Conservation (phyloP, 108 stramenopile genomes). For the Skeletonema grethae region DNA sequence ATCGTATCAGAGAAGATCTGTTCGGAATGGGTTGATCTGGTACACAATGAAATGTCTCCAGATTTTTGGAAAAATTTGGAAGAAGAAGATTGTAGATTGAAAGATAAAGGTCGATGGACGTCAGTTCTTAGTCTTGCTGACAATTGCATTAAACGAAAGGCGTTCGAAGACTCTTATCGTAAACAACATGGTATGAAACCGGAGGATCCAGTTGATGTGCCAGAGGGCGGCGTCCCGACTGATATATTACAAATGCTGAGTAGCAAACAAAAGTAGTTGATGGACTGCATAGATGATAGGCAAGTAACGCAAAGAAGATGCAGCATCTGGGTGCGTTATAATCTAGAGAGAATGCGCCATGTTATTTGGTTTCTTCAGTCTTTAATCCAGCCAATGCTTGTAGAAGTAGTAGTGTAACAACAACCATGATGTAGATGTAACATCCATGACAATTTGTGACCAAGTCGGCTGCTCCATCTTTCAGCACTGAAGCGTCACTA, state of each 20-base stretch:
- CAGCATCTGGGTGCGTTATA: too few relatives aligned
- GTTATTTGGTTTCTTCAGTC: too few relatives aligned
- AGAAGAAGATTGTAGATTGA: slow-evolving; percentile 17
- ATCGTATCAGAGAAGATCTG: slow-evolving; percentile 45
- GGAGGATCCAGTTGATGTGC: slow-evolving; percentile 21
- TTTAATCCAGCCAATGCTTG: too few relatives aligned
- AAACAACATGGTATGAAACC: slow-evolving; percentile 32
- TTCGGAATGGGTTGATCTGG: slow-evolving; percentile 50
- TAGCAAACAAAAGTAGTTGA: slow-evolving; percentile 7
- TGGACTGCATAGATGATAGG: not conserved
- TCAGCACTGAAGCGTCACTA: too few relatives aligned
- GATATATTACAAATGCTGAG: slow-evolving; percentile 27
- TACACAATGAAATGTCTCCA: slow-evolving; percentile 45
- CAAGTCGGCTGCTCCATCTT: too few relatives aligned
- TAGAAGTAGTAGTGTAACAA: too few relatives aligned
- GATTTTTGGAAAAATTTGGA: slow-evolving; percentile 58
- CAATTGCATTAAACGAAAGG: slow-evolving; percentile 51
- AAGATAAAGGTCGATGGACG: slow-evolving; percentile 44
- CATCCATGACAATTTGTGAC: too few relatives aligned
- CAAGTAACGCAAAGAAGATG: not conserved
- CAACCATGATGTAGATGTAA: too few relatives aligned
- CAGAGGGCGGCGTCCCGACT: slow-evolving; percentile 38
- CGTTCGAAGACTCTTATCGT: slow-evolving; percentile 44
- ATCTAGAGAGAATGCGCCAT: too few relatives aligned
- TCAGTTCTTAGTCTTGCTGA: slow-evolving; percentile 50